Base-by-base conservation (phyloP, 306 rosid species). In the Prunus campanulata region DNA sequence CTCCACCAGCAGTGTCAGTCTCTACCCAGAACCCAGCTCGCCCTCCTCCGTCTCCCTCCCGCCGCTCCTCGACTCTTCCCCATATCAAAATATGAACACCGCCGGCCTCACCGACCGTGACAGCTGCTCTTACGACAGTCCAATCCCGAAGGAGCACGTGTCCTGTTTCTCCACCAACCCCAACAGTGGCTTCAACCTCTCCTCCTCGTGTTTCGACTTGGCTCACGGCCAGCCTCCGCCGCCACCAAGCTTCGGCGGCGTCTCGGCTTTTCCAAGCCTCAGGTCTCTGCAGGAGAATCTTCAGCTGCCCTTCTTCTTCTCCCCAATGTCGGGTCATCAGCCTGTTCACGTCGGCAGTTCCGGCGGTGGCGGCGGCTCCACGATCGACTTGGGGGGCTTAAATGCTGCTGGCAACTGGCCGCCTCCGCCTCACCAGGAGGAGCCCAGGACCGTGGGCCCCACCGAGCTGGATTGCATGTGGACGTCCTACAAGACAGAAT, bases 81-180 rank as follows among this genome's bases (percentile, higher is more conserved):
- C 96, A 0, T 95, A 83, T 78, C 29, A 86, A 6, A 9, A 72
- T 51, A 62, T 47, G 18, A 18, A 73, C 11, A 49, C 73, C 27
- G 6, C 75, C 9, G 22, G n/a, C 27, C 39, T 74, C 64, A 74
- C 82, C 60, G 90, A 83, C 85, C 88, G 83, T 61, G 89, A 90
- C 66, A 78, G 82, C 85, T 81, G 92, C 73, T 83, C 91, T 24
- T 86, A 70, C 55, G 88, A 85, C 44, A 84, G 81, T 83, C 86
- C 77, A 20, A 54, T 52, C 32, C 63, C 85, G 18, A 96, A 75
- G 75, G 97, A 93, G 99, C 99, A 96, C 99, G 98, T 96, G 99
- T 88, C 99, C 98, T 96, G 99, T 92, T 96, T 96, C 99, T 96
- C 99, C 99, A 96, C 96, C 79, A 68, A 76, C 68, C 46, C 30